Evolutionary conservation across 2,329 filamentous ascomycete species (phyloP), one percentile per base, ranked within the genome.

Genomic region (Trichoderma sp.): DNA sequence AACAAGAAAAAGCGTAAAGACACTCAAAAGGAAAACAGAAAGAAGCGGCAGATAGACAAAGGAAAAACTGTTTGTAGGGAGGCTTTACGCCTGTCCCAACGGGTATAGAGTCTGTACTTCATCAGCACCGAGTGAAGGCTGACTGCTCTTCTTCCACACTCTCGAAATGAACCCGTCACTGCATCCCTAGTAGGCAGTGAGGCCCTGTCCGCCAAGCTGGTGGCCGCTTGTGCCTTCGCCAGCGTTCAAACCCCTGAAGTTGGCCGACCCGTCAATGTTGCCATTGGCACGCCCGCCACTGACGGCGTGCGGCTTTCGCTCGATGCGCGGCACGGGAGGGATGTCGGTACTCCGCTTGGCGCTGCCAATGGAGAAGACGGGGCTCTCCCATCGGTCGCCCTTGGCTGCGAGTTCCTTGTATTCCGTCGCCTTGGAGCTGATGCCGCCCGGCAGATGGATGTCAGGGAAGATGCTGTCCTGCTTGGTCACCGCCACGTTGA

Each of bases 381-480:
- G 92, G 67, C 91, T 96, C 82, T 97, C 90, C 95, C 95, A 99
- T 77, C 88, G 89, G 64, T 97, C 91, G 60, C 95, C 95, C 86
- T 95, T 92, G 70, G 82, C 83, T 9, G 94, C 92, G 65, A 97
- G 84, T 24, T 97, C 88, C 80, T 88, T 92, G 84, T 96, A 98
- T 78, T 97, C 92, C 26, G 92, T 96, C 10, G 94, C 93, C 86
- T 97, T 97, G 80, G 87, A 89, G 71, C 91, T 95, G 76, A 97
- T 94, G 63, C 93, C 93, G 26, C 78, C 78, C 28, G 93, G 93
- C 6, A 99, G 83, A 65, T 88, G 84, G 74, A 99, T 89, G 74
- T 94, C 82, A 73, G 92, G 90, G 88, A 99, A 97, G 69, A 86
- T 92, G 69, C 91, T 93, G 74, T 97, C 92, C 70, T 97, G 86